phyloP scores from a whole-genome alignment of 2,329 filamentous ascomycete genomes.

The Trichothecium roseum region DNA sequence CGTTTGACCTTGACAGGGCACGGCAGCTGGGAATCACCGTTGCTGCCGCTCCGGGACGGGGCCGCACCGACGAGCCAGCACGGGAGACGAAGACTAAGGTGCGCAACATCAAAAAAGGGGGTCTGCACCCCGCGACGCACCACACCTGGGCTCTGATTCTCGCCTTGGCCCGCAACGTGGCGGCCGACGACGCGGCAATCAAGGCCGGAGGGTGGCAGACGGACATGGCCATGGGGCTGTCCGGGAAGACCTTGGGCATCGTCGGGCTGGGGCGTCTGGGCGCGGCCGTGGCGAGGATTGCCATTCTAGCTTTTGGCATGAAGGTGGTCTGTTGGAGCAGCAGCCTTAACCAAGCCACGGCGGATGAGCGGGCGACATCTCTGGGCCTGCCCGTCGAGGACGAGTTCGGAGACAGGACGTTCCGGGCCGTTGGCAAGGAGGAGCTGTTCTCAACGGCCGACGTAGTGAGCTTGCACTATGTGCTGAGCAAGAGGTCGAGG shows the following conservation, averaged over 20 bases:
- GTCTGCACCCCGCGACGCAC: slow-evolving; percentile 39
- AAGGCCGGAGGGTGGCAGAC: slow-evolving; percentile 50
- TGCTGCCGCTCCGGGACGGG: slow-evolving; percentile 34
- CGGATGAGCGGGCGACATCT: slow-evolving; percentile 42
- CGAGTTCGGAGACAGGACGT: slow-evolving; percentile 38
- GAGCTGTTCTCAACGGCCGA: slow-evolving; percentile 53
- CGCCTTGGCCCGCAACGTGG: slow-evolving; percentile 46
- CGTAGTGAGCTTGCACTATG: slow-evolving; percentile 58
- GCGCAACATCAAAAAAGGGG: slow-evolving; percentile 17
- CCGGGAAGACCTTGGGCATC: slow-evolving; percentile 49
- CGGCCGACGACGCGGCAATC: slow-evolving; percentile 46
- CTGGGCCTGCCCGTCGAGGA: slow-evolving; percentile 45
- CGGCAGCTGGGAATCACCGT: slow-evolving; percentile 38
- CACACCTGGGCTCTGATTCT: slow-evolving; percentile 47
- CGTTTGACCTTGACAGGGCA: slow-evolving; percentile 45
- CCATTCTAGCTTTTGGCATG: slow-evolving; percentile 53
- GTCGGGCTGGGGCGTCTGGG: slow-evolving; percentile 55
- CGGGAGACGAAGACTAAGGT: slow-evolving; percentile 1
- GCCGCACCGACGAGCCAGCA: slow-evolving; percentile 11
- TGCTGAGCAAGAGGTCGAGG: slow-evolving; percentile 51
- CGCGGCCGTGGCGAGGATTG: slow-evolving; percentile 47
- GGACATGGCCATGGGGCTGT: slow-evolving; percentile 41
- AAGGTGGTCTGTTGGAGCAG: slow-evolving; percentile 52
- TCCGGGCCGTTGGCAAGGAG: slow-evolving; percentile 48
- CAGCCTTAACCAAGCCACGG: slow-evolving; percentile 51